Conservation (phyloP, 177 flowering plant species). For the Vitis hybrid region DNA sequence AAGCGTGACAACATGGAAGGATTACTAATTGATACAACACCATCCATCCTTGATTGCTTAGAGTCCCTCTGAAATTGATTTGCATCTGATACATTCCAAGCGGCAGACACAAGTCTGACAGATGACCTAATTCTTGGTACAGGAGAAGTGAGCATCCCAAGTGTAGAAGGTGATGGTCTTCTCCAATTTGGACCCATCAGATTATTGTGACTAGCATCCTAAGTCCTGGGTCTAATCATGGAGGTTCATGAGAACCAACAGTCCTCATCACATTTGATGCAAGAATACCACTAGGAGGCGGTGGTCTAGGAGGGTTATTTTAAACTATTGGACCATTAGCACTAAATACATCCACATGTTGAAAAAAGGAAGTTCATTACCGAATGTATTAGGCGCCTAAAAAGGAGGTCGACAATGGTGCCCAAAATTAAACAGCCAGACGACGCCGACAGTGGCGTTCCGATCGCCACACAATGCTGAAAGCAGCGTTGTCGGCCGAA, state of each 20-base stretch:
- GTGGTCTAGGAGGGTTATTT: conserved; percentile 36
- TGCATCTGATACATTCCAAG: conserved; percentile 71
- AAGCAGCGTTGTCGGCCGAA: too few species aligned
- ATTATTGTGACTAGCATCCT: conserved; percentile 30
- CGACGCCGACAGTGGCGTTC: too few species aligned
- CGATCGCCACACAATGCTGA: too few species aligned
- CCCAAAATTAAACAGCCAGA: too few species aligned
- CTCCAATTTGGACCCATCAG: conserved; percentile 56
- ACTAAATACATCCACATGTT: conserved; percentile 47
- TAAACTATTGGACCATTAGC: conserved; percentile 38
- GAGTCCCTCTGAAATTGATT: conserved; percentile 63
- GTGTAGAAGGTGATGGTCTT: conserved; percentile 58
- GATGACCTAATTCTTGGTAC: conserved; percentile 39
- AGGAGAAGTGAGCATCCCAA: conserved; percentile 56
- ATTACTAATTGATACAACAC: conserved; percentile 37
- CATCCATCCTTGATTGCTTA: conserved; percentile 75
- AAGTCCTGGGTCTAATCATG: conserved; percentile 42
- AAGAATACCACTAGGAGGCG: conserved; percentile 37
- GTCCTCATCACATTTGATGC: conserved; percentile 61
- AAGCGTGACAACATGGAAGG: not conserved
- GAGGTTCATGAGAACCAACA: conserved; percentile 57
- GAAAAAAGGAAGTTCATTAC: conserved; percentile 45
- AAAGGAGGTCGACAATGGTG: too few species aligned
- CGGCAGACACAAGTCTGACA: conserved; percentile 40
- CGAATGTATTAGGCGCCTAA: not conserved